These are phyloP conservation scores for Trametes versicolor DNA, from an alignment of 1,284 basidiomycete genomes.

Conservation along the genomic window DNA sequence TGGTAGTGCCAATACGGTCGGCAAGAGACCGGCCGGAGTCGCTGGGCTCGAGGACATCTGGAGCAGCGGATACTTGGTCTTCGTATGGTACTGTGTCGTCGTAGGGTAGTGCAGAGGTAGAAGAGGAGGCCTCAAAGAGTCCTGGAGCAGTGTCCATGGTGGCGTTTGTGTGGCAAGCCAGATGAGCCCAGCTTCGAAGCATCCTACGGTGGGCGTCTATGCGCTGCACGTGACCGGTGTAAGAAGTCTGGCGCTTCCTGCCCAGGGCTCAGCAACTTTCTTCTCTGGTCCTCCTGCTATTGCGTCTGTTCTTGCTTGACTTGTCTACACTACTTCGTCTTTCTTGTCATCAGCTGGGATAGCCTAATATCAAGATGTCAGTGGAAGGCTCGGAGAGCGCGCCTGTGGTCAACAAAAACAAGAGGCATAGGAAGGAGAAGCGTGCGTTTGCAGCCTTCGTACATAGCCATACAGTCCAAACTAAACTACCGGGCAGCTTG, in stretches of 20 bases:
- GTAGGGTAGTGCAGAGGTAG: conserved; percentile 50
- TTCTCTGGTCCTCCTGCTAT: too few relatives aligned
- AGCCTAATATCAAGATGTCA: conserved; percentile 47
- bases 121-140: conserved; percentile 25
- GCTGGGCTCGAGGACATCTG: conserved; percentile 37
- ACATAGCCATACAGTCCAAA: not conserved
- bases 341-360: too few relatives aligned
- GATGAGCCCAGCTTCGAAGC: not conserved
- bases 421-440: conserved; percentile 91
- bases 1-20: conserved; percentile 71
- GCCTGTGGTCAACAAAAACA: conserved; percentile 79
- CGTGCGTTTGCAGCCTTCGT: conserved; percentile 59
- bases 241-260: not conserved
- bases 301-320: not conserved
- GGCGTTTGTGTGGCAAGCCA: conserved; percentile 2
- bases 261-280: not conserved
- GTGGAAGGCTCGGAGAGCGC: conserved; percentile 54
- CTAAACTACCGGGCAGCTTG: conserved; percentile 69
- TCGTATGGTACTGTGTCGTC: conserved; percentile 55
- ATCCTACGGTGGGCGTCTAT: not conserved
- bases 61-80: conserved; percentile 58
- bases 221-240: not conserved
- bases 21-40: conserved; percentile 51
- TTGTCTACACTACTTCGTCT: not conserved
- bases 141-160: conserved; percentile 52